Conservation (phyloP, 805 yeast genomes). For the Barnettozyma vustinii region DNA sequence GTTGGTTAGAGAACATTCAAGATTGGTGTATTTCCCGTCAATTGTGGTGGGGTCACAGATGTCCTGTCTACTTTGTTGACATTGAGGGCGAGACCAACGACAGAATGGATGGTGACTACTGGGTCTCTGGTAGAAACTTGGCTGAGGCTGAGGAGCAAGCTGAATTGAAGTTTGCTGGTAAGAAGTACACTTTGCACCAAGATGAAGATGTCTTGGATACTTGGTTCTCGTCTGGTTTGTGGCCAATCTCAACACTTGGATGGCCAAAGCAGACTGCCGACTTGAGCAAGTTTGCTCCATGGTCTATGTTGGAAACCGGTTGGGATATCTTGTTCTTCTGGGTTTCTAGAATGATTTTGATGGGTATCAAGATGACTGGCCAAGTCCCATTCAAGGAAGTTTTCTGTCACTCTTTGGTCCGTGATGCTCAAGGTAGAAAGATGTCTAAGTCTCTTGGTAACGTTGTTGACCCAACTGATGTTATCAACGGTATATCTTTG, state of each 20-base stretch:
- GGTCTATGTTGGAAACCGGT: conserved; percentile 95
- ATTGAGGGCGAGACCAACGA: conserved; percentile 60
- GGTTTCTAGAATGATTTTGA: conserved; percentile 94
- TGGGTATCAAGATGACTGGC: conserved; percentile 88
- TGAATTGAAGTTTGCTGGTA: conserved; percentile 59
- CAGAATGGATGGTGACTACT: conserved; percentile 64
- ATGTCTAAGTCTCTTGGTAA: conserved; percentile 98
- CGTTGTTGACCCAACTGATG: conserved; percentile 94
- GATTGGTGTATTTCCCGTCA: conserved; percentile 99
- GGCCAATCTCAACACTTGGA: conserved; percentile 96
- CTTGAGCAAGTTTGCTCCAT: conserved; percentile 75
- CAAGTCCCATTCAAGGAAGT: conserved; percentile 91
- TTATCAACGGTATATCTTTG: conserved; percentile 80
- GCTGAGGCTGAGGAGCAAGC: conserved; percentile 89
- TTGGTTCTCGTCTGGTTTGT: conserved; percentile 96
- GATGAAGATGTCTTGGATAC: conserved; percentile 98
- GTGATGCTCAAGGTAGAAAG: conserved; percentile 99
- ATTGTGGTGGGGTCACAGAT: conserved; percentile 96
- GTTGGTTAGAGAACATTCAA: conserved; percentile 93
- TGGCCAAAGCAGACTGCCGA: conserved; percentile 86
- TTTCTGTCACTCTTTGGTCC: conserved; percentile 95
- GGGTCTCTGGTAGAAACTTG: conserved; percentile 85
- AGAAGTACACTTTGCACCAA: conserved; percentile 73
- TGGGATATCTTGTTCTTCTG: conserved; percentile 99
- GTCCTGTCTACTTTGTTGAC: conserved; percentile 88